Evolutionary conservation across 495 filamentous ascomycete species (phyloP), one percentile per base, ranked within the genome.

Genomic region (Neurospora terricola): DNA sequence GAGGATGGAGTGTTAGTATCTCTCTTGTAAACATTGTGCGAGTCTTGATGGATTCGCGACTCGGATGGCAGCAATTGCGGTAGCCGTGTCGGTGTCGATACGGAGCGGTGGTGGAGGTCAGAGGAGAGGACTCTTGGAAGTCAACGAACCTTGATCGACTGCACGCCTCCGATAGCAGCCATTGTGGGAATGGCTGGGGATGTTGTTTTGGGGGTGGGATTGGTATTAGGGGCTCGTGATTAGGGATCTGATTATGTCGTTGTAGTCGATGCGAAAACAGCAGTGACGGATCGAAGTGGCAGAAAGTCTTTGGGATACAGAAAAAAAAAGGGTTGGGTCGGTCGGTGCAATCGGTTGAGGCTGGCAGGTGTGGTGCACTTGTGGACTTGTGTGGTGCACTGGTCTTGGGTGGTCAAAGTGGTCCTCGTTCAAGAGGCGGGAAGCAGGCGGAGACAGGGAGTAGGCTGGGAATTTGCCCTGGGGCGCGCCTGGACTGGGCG

Each of bases 91-190:
- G 54, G 54, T 66, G 54, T 66, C 54, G 54, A 66, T 66, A 68
- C 18, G 27, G 42, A 68, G 42, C 34, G 70, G 70, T 34, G 70
- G 42, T 34, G 70, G 23, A 62, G 23, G 27, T 66, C 27, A 36
- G 23, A 34, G 54, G 54, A 59, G 11, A 59, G 27, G 21, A 12
- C 10, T 5, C 2, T 11, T 59, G 2, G 62, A 39, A 18, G 59
- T 42, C 23, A 70, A 78, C 84, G 73, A 81, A 88, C 87, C 86
- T 89, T 89, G 78, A 89, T 83, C 71, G 86, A 88, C 77, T 88
- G 86, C 71, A 86, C 84, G 71, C 73, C 70, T 71, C 84, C 85
- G 70, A 83, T 86, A 75, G 83, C 81, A 73, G 86, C 83, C 87
- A 89, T 89, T 73, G 75, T 82, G 75, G 54, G 66, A 66, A 48